phyloP scores from a whole-genome alignment of 164 flowering plant genomes.

The Stephania yunnanensis region DNA sequence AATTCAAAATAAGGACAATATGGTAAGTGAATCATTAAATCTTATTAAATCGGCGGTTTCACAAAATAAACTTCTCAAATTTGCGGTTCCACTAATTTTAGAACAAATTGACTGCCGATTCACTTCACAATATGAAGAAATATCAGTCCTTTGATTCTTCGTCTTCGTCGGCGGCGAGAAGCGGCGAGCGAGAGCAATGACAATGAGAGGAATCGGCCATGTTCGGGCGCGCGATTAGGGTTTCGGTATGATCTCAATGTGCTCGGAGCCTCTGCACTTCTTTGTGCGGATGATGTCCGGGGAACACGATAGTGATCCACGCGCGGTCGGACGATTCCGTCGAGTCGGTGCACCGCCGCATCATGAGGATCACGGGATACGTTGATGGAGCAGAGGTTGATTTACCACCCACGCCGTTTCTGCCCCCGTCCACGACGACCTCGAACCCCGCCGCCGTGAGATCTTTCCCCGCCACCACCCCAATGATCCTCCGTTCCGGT shows the following conservation, averaged over 20 bases:
- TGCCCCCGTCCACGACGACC: no score
- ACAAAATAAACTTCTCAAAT: no score
- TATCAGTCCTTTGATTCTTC: conserved; percentile 20
- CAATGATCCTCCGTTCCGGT: no score
- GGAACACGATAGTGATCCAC: conserved; percentile 48
- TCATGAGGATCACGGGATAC: conserved; percentile 46
- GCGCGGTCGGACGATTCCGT: conserved; percentile 53
- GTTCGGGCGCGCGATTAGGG: conserved; percentile 8
- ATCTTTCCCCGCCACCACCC: no score
- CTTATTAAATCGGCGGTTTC: no score
- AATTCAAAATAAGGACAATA: no score
- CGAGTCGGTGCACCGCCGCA: conserved; percentile 52
- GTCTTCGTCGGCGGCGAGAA: conserved; percentile 9
- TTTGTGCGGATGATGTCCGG: conserved; percentile 55
- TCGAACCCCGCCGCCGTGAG: no score
- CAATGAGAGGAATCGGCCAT: not conserved
- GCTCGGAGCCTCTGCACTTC: conserved; percentile 38
- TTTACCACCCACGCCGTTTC: no score
- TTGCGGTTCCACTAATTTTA: no score
- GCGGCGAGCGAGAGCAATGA: not conserved
- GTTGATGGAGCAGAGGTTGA: conserved; percentile 55
- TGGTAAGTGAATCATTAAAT: no score
- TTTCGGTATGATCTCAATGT: conserved; percentile 15
- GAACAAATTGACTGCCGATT: no score
- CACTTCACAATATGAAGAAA: conserved; percentile 33